phyloP scores from a whole-genome alignment of 192 early-diverging fungal genomes.

The Coemansia sp. region DNA sequence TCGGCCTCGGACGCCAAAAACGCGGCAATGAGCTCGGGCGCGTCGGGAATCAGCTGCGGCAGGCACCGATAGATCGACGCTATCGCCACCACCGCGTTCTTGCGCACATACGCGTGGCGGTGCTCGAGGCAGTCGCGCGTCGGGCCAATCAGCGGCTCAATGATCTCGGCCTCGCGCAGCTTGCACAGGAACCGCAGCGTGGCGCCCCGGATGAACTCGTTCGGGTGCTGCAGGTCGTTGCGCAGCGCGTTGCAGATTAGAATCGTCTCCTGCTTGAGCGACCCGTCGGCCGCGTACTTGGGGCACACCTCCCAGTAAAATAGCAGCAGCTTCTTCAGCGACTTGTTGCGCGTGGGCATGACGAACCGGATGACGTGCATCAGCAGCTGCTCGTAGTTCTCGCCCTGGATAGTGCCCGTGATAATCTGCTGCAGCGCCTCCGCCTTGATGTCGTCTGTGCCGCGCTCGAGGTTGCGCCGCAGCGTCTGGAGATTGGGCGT shows the following conservation, averaged over 20 bases:
- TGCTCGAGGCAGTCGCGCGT: constrained; percentile 88
- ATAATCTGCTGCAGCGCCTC: constrained; percentile 94
- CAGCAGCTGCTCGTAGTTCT: constrained; percentile 79
- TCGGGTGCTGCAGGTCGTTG: constrained; percentile 96
- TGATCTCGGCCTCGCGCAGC: constrained; percentile 86
- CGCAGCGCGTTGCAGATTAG: constrained; percentile 92
- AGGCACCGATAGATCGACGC: constrained; percentile 83
- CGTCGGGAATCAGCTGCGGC: constrained; percentile 93
- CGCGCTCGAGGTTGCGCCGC: constrained; percentile 71
- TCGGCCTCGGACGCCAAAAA: constrained; percentile 79
- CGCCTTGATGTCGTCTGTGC: constrained; percentile 86
- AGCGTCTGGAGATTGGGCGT: constrained; percentile 43
- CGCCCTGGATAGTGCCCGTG: constrained; percentile 86
- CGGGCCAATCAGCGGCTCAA: constrained; percentile 90
- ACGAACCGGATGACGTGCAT: constrained; percentile 99
- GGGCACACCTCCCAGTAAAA: constrained; percentile 98
- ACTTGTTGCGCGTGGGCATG: constrained; percentile 92
- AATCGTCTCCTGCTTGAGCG: constrained; percentile 92
- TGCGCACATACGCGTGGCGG: constrained; percentile 95
- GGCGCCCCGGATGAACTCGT: constrained; percentile 94
- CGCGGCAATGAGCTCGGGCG: constrained; percentile 78
- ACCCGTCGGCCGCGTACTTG: constrained; percentile 84
- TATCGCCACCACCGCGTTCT: constrained; percentile 95
- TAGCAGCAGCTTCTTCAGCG: constrained; percentile 93
- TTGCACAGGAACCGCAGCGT: constrained; percentile 95